These are phyloP conservation scores for Aurifilum marmelostoma DNA, from an alignment of 2,329 filamentous ascomycete species.

Conservation along the genomic window DNA sequence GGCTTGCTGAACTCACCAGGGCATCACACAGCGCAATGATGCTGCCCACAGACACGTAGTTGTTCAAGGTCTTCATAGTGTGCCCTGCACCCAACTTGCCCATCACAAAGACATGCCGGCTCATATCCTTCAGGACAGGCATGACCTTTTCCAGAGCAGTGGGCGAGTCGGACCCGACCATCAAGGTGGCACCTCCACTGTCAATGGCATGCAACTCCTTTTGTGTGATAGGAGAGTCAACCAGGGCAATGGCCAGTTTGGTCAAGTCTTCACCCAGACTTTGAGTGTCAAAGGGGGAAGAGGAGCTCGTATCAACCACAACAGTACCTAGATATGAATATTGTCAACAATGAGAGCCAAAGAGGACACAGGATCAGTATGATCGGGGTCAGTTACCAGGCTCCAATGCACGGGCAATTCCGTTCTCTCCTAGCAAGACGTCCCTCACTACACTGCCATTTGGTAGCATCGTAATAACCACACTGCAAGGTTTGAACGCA, in stretches of 20 bases:
- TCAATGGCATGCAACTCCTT: slow-evolving; percentile 10
- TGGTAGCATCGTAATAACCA: slow-evolving; percentile 9
- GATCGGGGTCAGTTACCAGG: not conserved
- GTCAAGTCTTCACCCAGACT: slow-evolving; percentile 3
- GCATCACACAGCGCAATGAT: slow-evolving; percentile 15
- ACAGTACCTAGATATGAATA: not conserved
- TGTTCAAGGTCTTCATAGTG: slow-evolving; percentile 15
- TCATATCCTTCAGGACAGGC: slow-evolving; percentile 13
- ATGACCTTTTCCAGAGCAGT: not conserved
- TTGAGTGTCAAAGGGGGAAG: slow-evolving; percentile 3
- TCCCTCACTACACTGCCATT: slow-evolving; percentile 11
- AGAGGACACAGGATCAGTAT: not conserved
- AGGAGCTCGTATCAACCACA: slow-evolving; percentile 14
- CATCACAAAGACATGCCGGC: slow-evolving; percentile 7
- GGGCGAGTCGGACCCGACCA: slow-evolving; percentile 7
- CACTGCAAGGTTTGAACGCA: not conserved
- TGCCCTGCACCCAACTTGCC: slow-evolving; percentile 11
- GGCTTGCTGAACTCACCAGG: not conserved
- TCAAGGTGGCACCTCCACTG: slow-evolving; percentile 11
- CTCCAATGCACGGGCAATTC: not conserved
- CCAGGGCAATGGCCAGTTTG: not conserved
- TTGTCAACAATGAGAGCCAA: not conserved
- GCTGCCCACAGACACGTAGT: slow-evolving; percentile 16
- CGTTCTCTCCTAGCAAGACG: slow-evolving; percentile 5
- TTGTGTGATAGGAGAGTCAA: slow-evolving; percentile 14